A percentile compares a stretch with the other conserved stretches of the same genome.
Conservation (phyloP, 345 rosid species). For the Ceriops decandra region DNA sequence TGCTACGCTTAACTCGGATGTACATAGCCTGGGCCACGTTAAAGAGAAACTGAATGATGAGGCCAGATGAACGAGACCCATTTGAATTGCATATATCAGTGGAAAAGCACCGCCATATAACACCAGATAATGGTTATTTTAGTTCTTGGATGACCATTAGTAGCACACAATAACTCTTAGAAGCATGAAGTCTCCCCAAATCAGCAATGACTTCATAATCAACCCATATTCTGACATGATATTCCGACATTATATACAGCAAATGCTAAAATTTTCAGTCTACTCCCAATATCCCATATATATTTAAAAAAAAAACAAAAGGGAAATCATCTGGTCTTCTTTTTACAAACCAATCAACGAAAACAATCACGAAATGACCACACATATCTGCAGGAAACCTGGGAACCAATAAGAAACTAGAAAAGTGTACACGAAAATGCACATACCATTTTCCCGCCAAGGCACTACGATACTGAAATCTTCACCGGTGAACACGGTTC, state of each 20-base stretch:
- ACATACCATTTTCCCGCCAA: background rate
- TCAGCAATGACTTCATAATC: too few species aligned
- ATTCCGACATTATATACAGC: too few species aligned
- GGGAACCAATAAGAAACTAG: background rate
- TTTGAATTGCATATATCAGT: background rate
- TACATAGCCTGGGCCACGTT: constrained; percentile 62
- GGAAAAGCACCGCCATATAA: too few species aligned
- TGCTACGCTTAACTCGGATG: constrained; percentile 82
- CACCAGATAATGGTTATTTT: too few species aligned
- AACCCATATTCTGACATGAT: background rate
- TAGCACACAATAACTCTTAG: too few species aligned
- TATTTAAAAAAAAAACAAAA: background rate
- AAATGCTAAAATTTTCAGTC: background rate
- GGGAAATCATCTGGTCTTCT: background rate
- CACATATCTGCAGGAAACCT: too few species aligned
- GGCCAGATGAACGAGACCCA: constrained; percentile 5
- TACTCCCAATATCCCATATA: background rate
- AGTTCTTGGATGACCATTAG: too few species aligned
- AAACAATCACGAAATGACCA: background rate
- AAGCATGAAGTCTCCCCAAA: too few species aligned
- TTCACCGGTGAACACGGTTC: background rate
- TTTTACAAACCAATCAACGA: background rate
- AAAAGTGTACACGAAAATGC: background rate
- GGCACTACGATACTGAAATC: background rate
- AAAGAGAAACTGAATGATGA: constrained; percentile 1